Conservation (phyloP, 371 early-diverging fungal genomes). For the Mortierella sp. region DNA sequence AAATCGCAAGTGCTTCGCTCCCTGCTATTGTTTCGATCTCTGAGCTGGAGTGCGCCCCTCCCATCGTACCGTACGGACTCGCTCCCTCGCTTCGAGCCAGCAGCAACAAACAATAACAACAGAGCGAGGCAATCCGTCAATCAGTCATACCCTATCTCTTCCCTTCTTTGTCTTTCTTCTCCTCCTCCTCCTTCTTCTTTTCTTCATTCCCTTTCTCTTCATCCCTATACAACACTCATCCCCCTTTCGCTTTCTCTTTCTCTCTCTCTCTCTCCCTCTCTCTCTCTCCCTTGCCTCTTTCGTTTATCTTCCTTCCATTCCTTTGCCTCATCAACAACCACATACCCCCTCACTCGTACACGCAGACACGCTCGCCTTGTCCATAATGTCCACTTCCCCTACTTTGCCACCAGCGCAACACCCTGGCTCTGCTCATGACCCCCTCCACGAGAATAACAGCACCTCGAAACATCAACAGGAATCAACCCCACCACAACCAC, state of each 20-base stretch:
- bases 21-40: too few species aligned
- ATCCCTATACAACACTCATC: neutral
- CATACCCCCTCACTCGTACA: neutral
- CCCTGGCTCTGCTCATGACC: neutral
- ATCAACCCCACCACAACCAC: neutral
- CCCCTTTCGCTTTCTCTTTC: neutral
- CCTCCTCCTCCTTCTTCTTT: neutral
- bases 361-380: neutral
- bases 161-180: neutral
- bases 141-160: neutral
- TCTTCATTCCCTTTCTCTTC: neutral
- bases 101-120: too few species aligned
- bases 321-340: neutral
- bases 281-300: neutral
- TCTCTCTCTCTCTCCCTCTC: neutral
- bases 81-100: too few species aligned
- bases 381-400: neutral
- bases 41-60: too few species aligned
- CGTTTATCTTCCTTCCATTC: neutral
- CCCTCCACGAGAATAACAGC: neutral
- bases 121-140: too few species aligned
- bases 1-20: too few species aligned
- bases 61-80: too few species aligned
- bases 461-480: neutral
- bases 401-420: neutral